Conservation (phyloP, 2,329 filamentous ascomycete genomes). For the Leptosphaerulina australis region DNA sequence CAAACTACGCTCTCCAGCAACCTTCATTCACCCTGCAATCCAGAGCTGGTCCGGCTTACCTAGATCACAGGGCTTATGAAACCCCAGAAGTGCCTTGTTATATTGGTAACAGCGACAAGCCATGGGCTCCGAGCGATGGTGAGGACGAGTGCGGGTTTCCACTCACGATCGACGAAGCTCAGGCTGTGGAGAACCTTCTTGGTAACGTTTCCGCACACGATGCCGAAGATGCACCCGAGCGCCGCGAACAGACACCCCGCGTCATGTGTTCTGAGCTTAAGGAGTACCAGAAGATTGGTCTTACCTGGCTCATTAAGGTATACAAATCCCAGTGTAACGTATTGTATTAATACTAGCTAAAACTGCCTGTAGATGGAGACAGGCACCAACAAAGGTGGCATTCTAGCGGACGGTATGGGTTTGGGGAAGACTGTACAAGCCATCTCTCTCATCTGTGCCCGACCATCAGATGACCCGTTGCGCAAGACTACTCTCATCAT, state of each 20-base stretch:
- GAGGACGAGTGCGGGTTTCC: constrained; percentile 26
- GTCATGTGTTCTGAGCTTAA: constrained; percentile 73
- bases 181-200: constrained; percentile 40
- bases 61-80: neutral
- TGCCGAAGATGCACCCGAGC: constrained; percentile 55
- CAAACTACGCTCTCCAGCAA: constrained; percentile 25
- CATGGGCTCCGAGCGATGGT: constrained; percentile 18
- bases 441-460: constrained; percentile 74
- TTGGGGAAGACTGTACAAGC: constrained; percentile 85
- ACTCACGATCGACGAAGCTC: constrained; percentile 22
- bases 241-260: constrained; percentile 71
- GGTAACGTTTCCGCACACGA: constrained; percentile 41
- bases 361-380: constrained; percentile 63
- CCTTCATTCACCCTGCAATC: constrained; percentile 1
- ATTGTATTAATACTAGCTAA: neutral
- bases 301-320: constrained; percentile 73
- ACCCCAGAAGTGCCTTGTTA: constrained; percentile 15
- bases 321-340: neutral
- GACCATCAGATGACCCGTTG: constrained; percentile 64
- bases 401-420: constrained; percentile 70
- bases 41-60: neutral
- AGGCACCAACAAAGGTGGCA: constrained; percentile 73
- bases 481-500: constrained; percentile 81
- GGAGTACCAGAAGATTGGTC: constrained; percentile 78
- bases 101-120: neutral